phyloP scores from a whole-genome alignment of 352 stramenopile genomes.

The Pythium plurisporium region DNA sequence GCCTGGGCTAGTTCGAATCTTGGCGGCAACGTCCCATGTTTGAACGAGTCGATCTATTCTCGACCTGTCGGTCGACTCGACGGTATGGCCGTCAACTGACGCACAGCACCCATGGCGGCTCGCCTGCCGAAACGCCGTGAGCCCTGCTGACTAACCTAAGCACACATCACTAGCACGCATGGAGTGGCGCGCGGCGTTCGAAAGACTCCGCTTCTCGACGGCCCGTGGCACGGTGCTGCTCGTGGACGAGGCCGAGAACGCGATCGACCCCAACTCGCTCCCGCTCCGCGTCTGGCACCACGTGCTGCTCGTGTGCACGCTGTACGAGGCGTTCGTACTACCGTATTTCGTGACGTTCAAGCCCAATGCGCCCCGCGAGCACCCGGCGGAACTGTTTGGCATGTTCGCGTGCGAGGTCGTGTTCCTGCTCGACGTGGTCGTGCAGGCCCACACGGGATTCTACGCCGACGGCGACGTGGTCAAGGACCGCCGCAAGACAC shows the following conservation, averaged over 20 bases:
- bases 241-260: conserved; percentile 27
- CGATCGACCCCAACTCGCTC: conserved; percentile 44
- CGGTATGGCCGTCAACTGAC: no score
- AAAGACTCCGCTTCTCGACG: conserved; percentile 14
- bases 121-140: no score
- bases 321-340: conserved; percentile 54
- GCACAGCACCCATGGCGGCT: no score
- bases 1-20: no score
- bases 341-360: conserved; percentile 51
- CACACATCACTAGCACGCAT: background rate
- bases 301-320: conserved; percentile 38
- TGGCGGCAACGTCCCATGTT: no score
- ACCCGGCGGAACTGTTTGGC: conserved; percentile 22
- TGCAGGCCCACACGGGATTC: conserved; percentile 53
- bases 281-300: conserved; percentile 53
- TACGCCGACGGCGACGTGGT: conserved; percentile 62
- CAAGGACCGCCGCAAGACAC: conserved; percentile 28
- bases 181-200: conserved; percentile 12
- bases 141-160: background rate
- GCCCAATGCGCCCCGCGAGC: conserved; percentile 14
- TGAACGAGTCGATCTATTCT: no score
- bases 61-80: no score
- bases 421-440: conserved; percentile 51
- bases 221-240: conserved; percentile 7
- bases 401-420: conserved; percentile 33